phyloP scores from a whole-genome alignment of 1,139 yeast species.

The Diutina catenulata region DNA sequence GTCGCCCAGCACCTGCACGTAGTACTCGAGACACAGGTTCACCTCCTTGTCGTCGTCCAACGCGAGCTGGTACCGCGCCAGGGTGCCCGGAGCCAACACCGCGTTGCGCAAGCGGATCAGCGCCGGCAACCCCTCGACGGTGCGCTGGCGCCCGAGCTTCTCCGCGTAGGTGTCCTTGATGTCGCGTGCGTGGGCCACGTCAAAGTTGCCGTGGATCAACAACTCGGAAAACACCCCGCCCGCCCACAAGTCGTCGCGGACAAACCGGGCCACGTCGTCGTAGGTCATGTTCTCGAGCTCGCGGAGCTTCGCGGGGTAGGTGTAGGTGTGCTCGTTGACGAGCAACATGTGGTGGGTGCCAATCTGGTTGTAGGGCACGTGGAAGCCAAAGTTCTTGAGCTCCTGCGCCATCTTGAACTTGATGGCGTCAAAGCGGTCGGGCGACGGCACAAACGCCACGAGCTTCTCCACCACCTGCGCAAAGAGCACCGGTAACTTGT shows the following conservation, averaged over 20 bases:
- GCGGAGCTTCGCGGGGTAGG: slow-evolving; percentile 46
- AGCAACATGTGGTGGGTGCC: slow-evolving; percentile 50
- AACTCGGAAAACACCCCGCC: slow-evolving; percentile 52
- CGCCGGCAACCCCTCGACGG: slow-evolving; percentile 13
- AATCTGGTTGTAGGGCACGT: slow-evolving; percentile 67
- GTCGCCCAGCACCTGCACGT: slow-evolving; percentile 50
- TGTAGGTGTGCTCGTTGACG: slow-evolving; percentile 61
- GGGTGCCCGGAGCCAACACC: slow-evolving; percentile 28
- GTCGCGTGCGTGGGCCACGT: slow-evolving; percentile 37
- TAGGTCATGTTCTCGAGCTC: slow-evolving; percentile 36
- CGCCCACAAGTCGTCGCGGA: slow-evolving; percentile 27
- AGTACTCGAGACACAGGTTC: slow-evolving; percentile 78
- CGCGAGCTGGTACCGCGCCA: slow-evolving; percentile 36
- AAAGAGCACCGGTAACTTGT: slow-evolving; percentile 57
- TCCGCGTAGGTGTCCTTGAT: slow-evolving; percentile 14
- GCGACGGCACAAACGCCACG: slow-evolving; percentile 37
- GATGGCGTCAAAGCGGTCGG: slow-evolving; percentile 50
- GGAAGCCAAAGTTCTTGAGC: slow-evolving; percentile 58
- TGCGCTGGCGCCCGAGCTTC: not conserved
- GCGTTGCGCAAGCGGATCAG: slow-evolving; percentile 17
- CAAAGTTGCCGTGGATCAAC: slow-evolving; percentile 71
- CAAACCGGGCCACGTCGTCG: slow-evolving; percentile 36
- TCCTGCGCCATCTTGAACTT: slow-evolving; percentile 55
- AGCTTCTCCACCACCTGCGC: slow-evolving; percentile 47
- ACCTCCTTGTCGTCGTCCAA: slow-evolving; percentile 60